A percentile compares a stretch with the other conserved stretches of the same genome.
These are phyloP conservation scores for Nigrospora osmanthi DNA, from an alignment of 2,329 filamentous ascomycete genomes.

Conservation along the genomic window DNA sequence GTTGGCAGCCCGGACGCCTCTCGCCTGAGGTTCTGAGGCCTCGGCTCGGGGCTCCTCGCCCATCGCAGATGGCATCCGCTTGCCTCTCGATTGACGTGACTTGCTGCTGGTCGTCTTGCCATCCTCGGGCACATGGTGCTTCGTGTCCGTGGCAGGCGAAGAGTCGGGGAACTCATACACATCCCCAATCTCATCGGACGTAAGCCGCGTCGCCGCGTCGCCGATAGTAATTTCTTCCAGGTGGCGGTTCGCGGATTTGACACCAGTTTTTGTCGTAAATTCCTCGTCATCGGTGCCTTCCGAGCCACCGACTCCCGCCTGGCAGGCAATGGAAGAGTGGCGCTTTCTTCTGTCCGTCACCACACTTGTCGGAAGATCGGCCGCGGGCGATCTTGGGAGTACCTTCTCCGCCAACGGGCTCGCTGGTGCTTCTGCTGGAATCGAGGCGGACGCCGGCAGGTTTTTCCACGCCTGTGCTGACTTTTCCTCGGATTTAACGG, in stretches of 20 bases:
- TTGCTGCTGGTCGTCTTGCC: constrained; percentile 13
- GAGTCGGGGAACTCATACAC: constrained; percentile 48
- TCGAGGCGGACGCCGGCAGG: constrained; percentile 8
- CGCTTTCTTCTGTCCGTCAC: constrained; percentile 32
- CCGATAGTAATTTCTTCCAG: constrained; percentile 19
- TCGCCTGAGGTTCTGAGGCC: constrained; percentile 14
- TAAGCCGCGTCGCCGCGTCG: constrained; percentile 18
- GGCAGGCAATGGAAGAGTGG: constrained; percentile 19
- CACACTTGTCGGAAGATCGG: constrained; percentile 22
- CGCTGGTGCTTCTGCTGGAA: constrained; percentile 15
- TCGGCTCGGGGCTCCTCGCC: constrained; percentile 25
- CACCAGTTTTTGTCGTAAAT: not conserved
- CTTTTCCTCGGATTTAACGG: constrained; percentile 26
- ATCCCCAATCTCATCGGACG: constrained; percentile 25
- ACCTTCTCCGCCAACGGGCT: constrained; percentile 37
- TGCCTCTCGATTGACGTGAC: constrained; percentile 24
- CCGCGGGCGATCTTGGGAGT: constrained; percentile 12
- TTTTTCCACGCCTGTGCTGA: constrained; percentile 22
- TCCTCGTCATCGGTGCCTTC: no score
- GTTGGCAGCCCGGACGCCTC: constrained; percentile 7
- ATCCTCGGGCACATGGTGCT: constrained; percentile 5
- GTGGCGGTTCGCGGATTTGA: constrained; percentile 13
- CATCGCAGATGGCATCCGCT: constrained; percentile 30
- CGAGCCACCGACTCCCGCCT: no score
- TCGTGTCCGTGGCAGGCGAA: constrained; percentile 27